Evolutionary conservation across 2,329 filamentous ascomycete genomes (phyloP).

Genomic region (Stachybotrys elegans): DNA sequence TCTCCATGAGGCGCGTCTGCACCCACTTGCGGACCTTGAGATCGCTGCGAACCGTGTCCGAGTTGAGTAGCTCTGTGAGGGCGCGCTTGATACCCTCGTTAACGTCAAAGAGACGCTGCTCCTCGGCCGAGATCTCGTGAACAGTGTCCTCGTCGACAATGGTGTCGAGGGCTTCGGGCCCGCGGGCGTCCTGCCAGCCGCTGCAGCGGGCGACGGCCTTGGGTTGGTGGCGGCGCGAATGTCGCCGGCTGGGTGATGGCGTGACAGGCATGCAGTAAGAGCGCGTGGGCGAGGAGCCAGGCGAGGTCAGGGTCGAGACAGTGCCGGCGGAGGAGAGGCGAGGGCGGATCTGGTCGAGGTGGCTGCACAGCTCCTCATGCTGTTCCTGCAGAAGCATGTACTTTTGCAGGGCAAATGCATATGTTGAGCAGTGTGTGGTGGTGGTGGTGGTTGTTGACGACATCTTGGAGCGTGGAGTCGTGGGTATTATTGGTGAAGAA

Average conservation of each 20-base stretch:
- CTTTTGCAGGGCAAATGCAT: slow-evolving; percentile 46
- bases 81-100: slow-evolving; percentile 59
- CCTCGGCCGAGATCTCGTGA: slow-evolving; percentile 44
- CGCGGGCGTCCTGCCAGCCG: slow-evolving; percentile 23
- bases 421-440: no score
- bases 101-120: slow-evolving; percentile 49
- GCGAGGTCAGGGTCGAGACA: slow-evolving; percentile 38
- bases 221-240: slow-evolving; percentile 23
- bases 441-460: slow-evolving; percentile 18
- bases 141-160: slow-evolving; percentile 43
- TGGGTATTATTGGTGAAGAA: slow-evolving; percentile 14
- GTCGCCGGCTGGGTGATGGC: slow-evolving; percentile 35
- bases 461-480: slow-evolving; percentile 21
- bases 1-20: slow-evolving; percentile 54
- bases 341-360: slow-evolving; percentile 46
- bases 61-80: slow-evolving; percentile 58
- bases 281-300: slow-evolving; percentile 57
- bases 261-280: slow-evolving; percentile 40
- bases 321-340: slow-evolving; percentile 27
- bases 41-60: slow-evolving; percentile 47
- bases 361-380: slow-evolving; percentile 46
- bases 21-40: slow-evolving; percentile 52
- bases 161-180: slow-evolving; percentile 27
- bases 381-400: slow-evolving; percentile 50
- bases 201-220: slow-evolving; percentile 25